Base-by-base conservation (phyloP, 768 basidiomycete species). In the Coprinopsis sp. region DNA sequence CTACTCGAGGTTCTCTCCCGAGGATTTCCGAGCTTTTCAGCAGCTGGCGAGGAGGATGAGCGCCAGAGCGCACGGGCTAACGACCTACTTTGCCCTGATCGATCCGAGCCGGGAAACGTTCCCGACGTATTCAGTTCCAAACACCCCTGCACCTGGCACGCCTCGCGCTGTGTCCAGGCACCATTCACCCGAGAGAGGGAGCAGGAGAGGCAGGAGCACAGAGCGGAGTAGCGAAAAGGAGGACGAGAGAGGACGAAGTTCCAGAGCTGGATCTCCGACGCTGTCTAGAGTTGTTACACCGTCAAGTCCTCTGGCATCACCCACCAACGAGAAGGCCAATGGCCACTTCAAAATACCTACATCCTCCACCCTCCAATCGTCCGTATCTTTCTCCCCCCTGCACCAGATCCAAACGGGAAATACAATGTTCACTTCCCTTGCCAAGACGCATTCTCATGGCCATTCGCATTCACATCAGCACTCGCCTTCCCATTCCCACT, bases 101-200 rank as follows among this genome's bases (percentile, higher is more conserved):
- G 82, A 87, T 51, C 78, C 82, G 0, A 74, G 72, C 16, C 63
- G 79, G 33, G 78, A 82, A 54, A 70, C 61, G 44, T 86, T 85
- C 53, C 77, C 76, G 2, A 55, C 40, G 5, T 23, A 64, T 1
- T 77, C 78, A 12, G 47, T 34, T 1, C 31, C 24, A 25, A 34
- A 44, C 11, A 52, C 47, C 6, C 45, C 47, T 23, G 42, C 42
- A 19, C 19, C 27, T 6, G 25, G 29, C 5, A 37, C 46, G 8
- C n/a, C 34, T 7, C 36, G n/a, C 16, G 33, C 19, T 12, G 29
- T 10, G 7, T 64, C 63, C n/a, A 18, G 45, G 11, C 8, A 8
- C 18, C 8, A 16, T n/a, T 42, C 40, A n/a, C 38, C 38, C 11
- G 38, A 39, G 23, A 10, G 34, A 18, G 12, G 7, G 34, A 37